Percentiles rank a stretch among this genome's conserved stretches.
These are phyloP conservation scores for Escallonia rubra DNA, from an alignment of 129 eudicot genomes.

Conservation along the genomic window DNA sequence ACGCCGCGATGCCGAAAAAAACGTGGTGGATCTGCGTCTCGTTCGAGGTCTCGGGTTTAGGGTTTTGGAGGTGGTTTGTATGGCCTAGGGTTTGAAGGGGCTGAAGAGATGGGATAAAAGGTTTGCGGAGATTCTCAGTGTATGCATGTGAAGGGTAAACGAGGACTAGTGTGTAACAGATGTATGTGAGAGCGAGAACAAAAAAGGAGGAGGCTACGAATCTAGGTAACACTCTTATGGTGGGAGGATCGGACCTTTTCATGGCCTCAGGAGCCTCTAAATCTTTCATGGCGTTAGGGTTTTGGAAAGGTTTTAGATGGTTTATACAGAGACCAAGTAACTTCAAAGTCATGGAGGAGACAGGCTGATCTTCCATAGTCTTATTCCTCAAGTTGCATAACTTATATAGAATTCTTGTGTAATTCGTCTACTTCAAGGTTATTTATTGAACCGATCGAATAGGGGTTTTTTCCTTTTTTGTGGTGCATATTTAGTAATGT, in stretches of 20 bases:
- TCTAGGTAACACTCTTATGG: neutral
- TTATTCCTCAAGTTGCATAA: too few species aligned
- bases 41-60: neutral
- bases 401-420: too few species aligned
- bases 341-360: too few species aligned
- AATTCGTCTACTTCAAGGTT: too few species aligned
- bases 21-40: conserved; percentile 35
- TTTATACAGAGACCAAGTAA: too few species aligned
- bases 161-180: neutral
- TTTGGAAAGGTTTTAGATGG: too few species aligned
- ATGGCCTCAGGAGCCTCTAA: neutral
- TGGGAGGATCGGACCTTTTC: neutral
- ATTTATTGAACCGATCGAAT: too few species aligned
- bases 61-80: neutral
- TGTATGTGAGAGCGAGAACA: neutral
- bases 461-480: too few species aligned
- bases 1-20: conserved; percentile 45
- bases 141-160: neutral
- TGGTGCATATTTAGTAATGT: too few species aligned
- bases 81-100: neutral
- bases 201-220: neutral
- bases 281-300: neutral
- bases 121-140: neutral
- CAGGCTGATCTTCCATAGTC: too few species aligned
- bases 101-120: neutral